These are phyloP conservation scores for Diaporthe sp. DNA, from an alignment of 2,329 filamentous ascomycete genomes.

Conservation along the genomic window DNA sequence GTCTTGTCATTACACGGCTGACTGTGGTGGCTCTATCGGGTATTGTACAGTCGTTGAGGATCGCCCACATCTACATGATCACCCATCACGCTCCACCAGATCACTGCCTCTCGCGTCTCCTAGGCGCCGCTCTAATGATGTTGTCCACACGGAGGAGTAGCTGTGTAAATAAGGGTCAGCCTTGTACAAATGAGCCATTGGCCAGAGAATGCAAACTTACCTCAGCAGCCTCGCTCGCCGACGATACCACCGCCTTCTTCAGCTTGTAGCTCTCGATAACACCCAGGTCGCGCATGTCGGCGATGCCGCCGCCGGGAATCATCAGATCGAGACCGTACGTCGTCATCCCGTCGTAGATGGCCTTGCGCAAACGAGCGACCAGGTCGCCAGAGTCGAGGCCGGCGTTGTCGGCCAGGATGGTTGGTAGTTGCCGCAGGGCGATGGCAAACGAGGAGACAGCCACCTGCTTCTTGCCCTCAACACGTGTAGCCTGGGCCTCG, in stretches of 20 bases:
- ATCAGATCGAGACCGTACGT: slow-evolving; percentile 92
- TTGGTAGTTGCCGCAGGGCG: slow-evolving; percentile 92
- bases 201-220: slow-evolving; percentile 64
- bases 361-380: slow-evolving; percentile 90
- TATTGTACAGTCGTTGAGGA: slow-evolving; percentile 42
- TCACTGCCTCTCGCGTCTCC: slow-evolving; percentile 83
- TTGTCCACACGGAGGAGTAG: slow-evolving; percentile 95
- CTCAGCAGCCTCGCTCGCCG: slow-evolving; percentile 96
- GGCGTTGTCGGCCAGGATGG: slow-evolving; percentile 97
- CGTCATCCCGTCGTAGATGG: slow-evolving; percentile 94
- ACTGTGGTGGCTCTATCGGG: slow-evolving; percentile 41
- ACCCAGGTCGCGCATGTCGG: slow-evolving; percentile 95
- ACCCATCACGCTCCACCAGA: slow-evolving; percentile 5
- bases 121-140: slow-evolving; percentile 94
- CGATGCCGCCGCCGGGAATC: slow-evolving; percentile 90
- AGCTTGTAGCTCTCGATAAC: slow-evolving; percentile 99
- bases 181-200: slow-evolving; percentile 31
- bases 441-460: slow-evolving; percentile 92
- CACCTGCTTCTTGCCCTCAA: slow-evolving; percentile 96
- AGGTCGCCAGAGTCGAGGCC: slow-evolving; percentile 96
- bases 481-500: slow-evolving; percentile 91
- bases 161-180: slow-evolving; percentile 57
- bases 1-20: slow-evolving; percentile 41
- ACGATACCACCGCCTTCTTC: slow-evolving; percentile 97
- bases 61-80: slow-evolving; percentile 3